Evolutionary conservation across 768 basidiomycete species (phyloP).

Genomic region (Fibroporia radiculosa): DNA sequence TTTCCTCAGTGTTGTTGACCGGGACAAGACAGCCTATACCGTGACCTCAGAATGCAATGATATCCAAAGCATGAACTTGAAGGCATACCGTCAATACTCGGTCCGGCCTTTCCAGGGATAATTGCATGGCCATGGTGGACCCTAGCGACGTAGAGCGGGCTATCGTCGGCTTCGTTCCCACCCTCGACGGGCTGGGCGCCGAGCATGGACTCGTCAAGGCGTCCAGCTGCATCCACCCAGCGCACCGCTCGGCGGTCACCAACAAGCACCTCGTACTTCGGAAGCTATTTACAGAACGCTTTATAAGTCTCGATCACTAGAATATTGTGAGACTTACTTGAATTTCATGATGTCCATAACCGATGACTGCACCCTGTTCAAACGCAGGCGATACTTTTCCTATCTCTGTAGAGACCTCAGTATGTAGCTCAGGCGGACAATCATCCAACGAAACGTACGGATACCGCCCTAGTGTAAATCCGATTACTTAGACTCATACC

Average conservation of each 20-base stretch:
- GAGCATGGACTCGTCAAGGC: slow-evolving; percentile 35
- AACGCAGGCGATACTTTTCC: slow-evolving; percentile 57
- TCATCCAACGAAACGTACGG: slow-evolving; percentile 28
- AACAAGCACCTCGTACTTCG: slow-evolving; percentile 62
- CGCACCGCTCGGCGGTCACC: slow-evolving; percentile 47
- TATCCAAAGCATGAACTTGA: background rate
- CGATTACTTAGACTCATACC: background rate
- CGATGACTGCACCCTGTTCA: slow-evolving; percentile 56
- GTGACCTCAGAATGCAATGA: background rate
- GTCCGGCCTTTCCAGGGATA: slow-evolving; percentile 60
- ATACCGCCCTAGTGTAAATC: slow-evolving; percentile 37
- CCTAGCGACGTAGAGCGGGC: slow-evolving; percentile 51
- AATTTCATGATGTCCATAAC: slow-evolving; percentile 52
- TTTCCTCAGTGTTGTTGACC: slow-evolving; percentile 42
- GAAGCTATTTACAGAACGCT: slow-evolving; percentile 32
- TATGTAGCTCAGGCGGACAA: slow-evolving; percentile 2
- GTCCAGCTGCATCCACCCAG: slow-evolving; percentile 49
- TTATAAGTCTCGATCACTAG: background rate
- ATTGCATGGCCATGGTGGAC: slow-evolving; percentile 43
- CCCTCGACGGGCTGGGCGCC: slow-evolving; percentile 55
- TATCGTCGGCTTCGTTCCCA: slow-evolving; percentile 56
- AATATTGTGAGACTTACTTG: slow-evolving; percentile 28
- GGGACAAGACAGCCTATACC: slow-evolving; percentile 48
- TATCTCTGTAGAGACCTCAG: slow-evolving; percentile 35
- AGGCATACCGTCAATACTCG: slow-evolving; percentile 40